Conservation (phyloP, 768 basidiomycete genomes). For the Tulasnella sp. region DNA sequence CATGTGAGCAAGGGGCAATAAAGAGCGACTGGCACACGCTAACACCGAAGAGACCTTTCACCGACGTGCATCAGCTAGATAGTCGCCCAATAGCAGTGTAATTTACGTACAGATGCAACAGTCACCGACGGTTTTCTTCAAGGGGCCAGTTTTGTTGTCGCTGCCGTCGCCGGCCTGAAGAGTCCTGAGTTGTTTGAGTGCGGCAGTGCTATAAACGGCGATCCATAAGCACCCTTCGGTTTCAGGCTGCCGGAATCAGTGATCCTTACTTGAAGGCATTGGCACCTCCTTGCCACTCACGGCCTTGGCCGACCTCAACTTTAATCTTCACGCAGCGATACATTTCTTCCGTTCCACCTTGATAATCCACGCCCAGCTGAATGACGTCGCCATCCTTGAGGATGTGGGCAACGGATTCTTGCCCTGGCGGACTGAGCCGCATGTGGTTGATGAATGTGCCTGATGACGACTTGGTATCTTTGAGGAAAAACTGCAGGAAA, state of each 20-base stretch:
- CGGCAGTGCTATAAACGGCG: conserved; percentile 22
- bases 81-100: not conserved
- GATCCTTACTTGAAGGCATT: conserved; percentile 94
- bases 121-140: conserved; percentile 39
- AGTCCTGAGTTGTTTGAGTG: conserved; percentile 70
- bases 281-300: conserved; percentile 81
- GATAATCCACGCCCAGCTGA: conserved; percentile 95
- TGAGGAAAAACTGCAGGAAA: conserved; percentile 59
- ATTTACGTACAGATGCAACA: conserved; percentile 83
- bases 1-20: conserved; percentile 95
- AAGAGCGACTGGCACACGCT: conserved; percentile 93
- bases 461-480: conserved; percentile 78
- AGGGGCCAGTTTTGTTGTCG: conserved; percentile 23
- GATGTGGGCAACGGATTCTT: conserved; percentile 63
- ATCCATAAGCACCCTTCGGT: no score
- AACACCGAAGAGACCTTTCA: conserved; percentile 63
- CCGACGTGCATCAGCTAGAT: not conserved
- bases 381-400: conserved; percentile 90
- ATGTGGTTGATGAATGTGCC: conserved; percentile 97
- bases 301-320: conserved; percentile 55
- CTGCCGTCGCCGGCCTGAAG: conserved; percentile 24
- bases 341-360: conserved; percentile 93
- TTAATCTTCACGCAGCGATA: conserved; percentile 96
- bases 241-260: conserved; percentile 42
- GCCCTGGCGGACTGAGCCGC: conserved; percentile 70